Base-by-base conservation (phyloP, 1,284 basidiomycete species). In the Mixia osmundae region DNA sequence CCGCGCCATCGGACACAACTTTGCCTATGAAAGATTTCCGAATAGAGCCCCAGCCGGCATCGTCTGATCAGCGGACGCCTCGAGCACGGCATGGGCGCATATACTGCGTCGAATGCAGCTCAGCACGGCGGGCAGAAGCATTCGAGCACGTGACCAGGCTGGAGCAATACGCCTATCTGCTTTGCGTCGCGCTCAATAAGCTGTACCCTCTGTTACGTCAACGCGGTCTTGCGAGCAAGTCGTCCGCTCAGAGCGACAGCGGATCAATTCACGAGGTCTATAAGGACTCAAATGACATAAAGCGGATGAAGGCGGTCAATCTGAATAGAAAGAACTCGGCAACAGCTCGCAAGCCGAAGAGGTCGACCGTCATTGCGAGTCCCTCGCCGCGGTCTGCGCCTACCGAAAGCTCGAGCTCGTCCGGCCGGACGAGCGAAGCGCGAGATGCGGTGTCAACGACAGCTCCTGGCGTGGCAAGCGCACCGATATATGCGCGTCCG, bases 101-200 rank as follows among this genome's bases (percentile, higher is more conserved):
- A 40, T 68, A 71, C 45, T 95, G 89, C 57, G 67, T 64, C 6
- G 69, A 74, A 76, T 60, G 72, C 65, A 26, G 69, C 68, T 52
- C 52, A 53, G 36, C 45, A 6, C 34, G 38, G 11, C 36, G 44
- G 12, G 36, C 71, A 31, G 50, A 60, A 15, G 85, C 85, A 7
- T 94, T 97, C 58, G 75, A 80, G 53, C 66, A 77, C 11, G 89
- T 94, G 12, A 83, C 87, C 36, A 66, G 89, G 42, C 61, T 99
- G 47, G 89, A 99, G 61, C 89, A 99, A 55, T 99, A 94, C 56
- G 79, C 91, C 0, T 99, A 91, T 63, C 59, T 99, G 42, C 62
- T 99, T 37, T 87, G 95, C 49, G 91, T 97, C 14, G 91, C 89
- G 4, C 65, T 99, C 38, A 69, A 87, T 46, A 68, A 89, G 49